Percentiles rank a stretch among this genome's conserved stretches.
Evolutionary conservation across 352 stramenopile species (phyloP).

Genomic region (Blastocystis sp.): DNA sequence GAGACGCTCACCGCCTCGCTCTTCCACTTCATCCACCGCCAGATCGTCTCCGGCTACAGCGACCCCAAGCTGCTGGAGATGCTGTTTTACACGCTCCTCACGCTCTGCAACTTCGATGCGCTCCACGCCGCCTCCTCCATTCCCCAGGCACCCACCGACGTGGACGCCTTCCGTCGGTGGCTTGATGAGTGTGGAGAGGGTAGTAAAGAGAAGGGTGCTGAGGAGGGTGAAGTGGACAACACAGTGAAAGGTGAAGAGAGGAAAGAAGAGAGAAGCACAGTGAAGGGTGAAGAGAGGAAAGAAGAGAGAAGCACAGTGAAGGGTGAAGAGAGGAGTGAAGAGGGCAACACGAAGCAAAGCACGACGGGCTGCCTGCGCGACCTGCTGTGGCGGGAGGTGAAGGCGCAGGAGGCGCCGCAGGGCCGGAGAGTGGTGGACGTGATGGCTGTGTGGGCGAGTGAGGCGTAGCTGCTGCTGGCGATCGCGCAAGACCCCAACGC

Average conservation of each 20-base stretch:
- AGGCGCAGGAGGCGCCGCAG: background rate
- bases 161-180: slow-evolving; percentile 5
- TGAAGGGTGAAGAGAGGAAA: background rate
- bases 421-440: background rate
- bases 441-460: too few species aligned
- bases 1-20: background rate
- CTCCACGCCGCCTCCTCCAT: background rate
- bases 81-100: slow-evolving; percentile 27
- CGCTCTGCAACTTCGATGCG: background rate
- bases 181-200: background rate
- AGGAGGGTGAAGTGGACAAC: too few species aligned
- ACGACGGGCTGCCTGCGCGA: background rate
- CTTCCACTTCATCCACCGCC: slow-evolving; percentile 7
- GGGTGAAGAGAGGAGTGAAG: background rate
- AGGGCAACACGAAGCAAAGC: background rate
- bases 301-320: background rate
- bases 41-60: background rate
- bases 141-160: background rate
- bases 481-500: slow-evolving; percentile 15
- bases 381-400: slow-evolving; percentile 3
- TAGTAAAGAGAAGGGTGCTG: background rate
- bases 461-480: background rate
- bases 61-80: slow-evolving; percentile 41
- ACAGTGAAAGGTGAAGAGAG: too few species aligned
- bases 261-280: too few species aligned